Percentiles rank a stretch among this genome's conserved stretches.
Conservation (phyloP, 495 filamentous ascomycete species). For the Apiosordaria backusii region DNA sequence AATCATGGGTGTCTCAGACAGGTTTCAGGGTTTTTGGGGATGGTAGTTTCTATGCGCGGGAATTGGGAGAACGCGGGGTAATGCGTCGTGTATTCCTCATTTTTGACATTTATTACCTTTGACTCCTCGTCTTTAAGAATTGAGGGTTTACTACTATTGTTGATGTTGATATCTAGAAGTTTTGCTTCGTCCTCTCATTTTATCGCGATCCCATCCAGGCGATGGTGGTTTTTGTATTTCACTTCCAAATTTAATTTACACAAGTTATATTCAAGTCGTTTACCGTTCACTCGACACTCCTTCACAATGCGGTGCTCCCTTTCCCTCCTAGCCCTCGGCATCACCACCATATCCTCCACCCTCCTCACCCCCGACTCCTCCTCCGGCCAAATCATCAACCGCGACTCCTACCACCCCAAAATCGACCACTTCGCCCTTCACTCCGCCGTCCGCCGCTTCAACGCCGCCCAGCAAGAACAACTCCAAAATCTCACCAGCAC, state of each 20-base stretch:
- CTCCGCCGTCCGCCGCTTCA: background rate
- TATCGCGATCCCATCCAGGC: background rate
- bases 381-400: background rate
- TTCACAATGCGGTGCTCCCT: background rate
- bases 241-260: background rate
- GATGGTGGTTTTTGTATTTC: background rate
- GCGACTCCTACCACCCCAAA: background rate
- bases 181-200: background rate
- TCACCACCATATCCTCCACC: background rate
- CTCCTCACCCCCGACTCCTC: background rate
- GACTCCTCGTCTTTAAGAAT: background rate
- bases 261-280: background rate
- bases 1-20: conserved; percentile 7
- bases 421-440: background rate
- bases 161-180: background rate
- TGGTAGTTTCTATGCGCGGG: background rate
- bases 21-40: conserved; percentile 5
- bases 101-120: background rate
- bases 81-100: background rate
- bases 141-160: background rate
- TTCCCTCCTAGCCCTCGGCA: background rate
- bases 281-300: background rate
- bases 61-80: background rate
- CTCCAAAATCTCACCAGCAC: background rate
- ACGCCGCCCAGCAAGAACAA: background rate